Base-by-base conservation (phyloP, 495 filamentous ascomycete genomes). In the Elasticomyces elasticus region DNA sequence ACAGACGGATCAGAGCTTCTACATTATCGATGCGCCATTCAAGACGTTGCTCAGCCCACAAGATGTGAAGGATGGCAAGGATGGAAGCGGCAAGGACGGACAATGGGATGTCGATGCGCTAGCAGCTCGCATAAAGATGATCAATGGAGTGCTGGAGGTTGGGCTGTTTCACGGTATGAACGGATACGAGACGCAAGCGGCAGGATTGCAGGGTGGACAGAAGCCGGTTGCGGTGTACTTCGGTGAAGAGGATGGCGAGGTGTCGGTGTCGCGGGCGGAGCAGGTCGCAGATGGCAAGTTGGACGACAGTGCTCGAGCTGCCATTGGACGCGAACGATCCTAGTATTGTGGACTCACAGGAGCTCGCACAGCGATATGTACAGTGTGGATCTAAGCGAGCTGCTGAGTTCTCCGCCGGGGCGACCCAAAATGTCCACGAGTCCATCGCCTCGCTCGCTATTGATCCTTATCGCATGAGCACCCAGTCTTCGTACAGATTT, bases 181-280 rank as follows among this genome's bases (percentile, higher is more conserved):
- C 51, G 89, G 89, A 3, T 67, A 75, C 2, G 71, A 90, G 67
- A 81, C 82, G 30, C 72, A 69, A 42, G 68, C 75, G 47, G 70
- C 73, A 41, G 58, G 49, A 28, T 37, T 43, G 28, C 51, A 60
- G 24, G 85, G 88, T 28, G 92, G 89, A 1, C 87, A 95, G 72
- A 91, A 88, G 68, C 92, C 92, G 2, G 78, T 95, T 22, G 87
- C 88, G 37, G 90, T 87, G 27, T 98, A 96, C 70, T 97, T 97
- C 68, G 92, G 92, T 15, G 87, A 88, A 84, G 79, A 84, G 49
- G 81, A 91, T 66, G 88, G 88, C 43, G 64, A 44, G 28, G 67
- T 72, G 3, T 26, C 59, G 58, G 58, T 65, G 17, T 59, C 56
- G 56, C 44, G 40, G 9, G 60, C 58, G 47, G 38, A 53, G 43